Evolutionary conservation across 345 rosid species (phyloP).

Genomic region (Hypericum perforatum): DNA sequence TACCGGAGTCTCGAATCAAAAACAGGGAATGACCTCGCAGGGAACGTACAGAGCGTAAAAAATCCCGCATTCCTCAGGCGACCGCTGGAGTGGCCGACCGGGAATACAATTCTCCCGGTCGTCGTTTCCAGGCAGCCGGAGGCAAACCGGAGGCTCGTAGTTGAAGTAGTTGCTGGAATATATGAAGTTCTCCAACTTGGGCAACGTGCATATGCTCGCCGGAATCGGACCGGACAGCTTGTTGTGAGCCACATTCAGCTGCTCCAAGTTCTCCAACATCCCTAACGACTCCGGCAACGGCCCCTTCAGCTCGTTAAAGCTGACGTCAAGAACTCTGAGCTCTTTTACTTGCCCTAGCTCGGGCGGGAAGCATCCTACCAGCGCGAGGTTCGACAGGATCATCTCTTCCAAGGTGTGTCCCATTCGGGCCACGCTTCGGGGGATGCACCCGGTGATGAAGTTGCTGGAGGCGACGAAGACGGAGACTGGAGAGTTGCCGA

Average conservation of each 20-base stretch:
- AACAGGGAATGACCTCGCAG: slow-evolving; percentile 48
- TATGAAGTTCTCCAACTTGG: slow-evolving; percentile 66
- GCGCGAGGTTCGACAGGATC: slow-evolving; percentile 39
- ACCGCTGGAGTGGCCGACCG: slow-evolving; percentile 47
- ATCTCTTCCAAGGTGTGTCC: slow-evolving; percentile 42
- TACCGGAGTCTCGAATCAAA: no score
- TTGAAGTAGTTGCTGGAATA: slow-evolving; percentile 55
- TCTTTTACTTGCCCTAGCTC: slow-evolving; percentile 45
- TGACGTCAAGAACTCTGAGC: slow-evolving; percentile 64
- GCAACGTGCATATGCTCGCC: slow-evolving; percentile 48
- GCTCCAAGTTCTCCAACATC: slow-evolving; percentile 62
- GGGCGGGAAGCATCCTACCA: slow-evolving; percentile 55
- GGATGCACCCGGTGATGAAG: slow-evolving; percentile 51
- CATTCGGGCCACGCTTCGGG: slow-evolving; percentile 58
- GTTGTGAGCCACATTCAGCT: slow-evolving; percentile 62
- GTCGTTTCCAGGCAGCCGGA: slow-evolving; percentile 36
- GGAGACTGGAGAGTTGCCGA: slow-evolving; percentile 69
- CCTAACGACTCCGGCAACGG: slow-evolving; percentile 54
- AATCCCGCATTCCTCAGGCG: slow-evolving; percentile 42
- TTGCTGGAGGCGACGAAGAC: slow-evolving; percentile 74
- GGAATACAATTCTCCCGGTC: slow-evolving; percentile 63
- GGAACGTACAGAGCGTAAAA: slow-evolving; percentile 44
- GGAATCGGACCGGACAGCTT: slow-evolving; percentile 57
- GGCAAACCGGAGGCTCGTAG: slow-evolving; percentile 50
- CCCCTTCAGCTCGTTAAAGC: slow-evolving; percentile 60